Conservation (phyloP, 495 filamentous ascomycete species). For the Hapsidospora chrysogenum region DNA sequence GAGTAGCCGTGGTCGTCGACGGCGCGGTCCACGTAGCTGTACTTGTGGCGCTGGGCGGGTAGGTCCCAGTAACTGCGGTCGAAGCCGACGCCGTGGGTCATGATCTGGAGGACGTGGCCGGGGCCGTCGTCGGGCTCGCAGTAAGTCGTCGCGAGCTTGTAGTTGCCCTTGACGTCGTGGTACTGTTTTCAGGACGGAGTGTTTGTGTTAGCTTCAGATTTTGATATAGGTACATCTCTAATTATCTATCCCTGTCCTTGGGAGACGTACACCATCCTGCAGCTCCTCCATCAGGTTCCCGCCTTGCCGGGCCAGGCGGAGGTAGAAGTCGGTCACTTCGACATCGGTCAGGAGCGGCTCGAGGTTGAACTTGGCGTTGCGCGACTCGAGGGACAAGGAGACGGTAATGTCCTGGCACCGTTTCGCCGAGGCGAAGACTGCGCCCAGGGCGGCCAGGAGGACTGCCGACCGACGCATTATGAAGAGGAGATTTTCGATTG, state of each 20-base stretch:
- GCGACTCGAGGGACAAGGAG: constrained; percentile 17
- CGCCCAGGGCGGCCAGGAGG: not conserved
- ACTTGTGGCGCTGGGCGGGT: constrained; percentile 22
- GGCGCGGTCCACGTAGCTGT: constrained; percentile 38
- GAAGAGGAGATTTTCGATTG: no score
- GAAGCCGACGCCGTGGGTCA: constrained; percentile 47
- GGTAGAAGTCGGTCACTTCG: constrained; percentile 17
- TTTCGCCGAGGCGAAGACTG: constrained; percentile 6
- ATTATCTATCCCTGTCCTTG: no score
- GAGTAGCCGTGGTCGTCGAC: constrained; percentile 33
- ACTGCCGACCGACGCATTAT: not conserved
- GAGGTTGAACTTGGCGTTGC: constrained; percentile 14
- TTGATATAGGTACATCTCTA: not conserved
- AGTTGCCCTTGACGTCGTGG: constrained; percentile 20
- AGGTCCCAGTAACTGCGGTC: constrained; percentile 48
- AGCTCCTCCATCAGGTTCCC: constrained; percentile 10
- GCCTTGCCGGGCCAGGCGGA: constrained; percentile 11
- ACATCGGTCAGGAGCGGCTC: constrained; percentile 12
- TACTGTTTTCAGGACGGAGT: constrained; percentile 7
- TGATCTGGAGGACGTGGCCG: constrained; percentile 29
- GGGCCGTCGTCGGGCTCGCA: constrained; percentile 23
- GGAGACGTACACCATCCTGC: constrained; percentile 1
- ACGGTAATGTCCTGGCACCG: constrained; percentile 19
- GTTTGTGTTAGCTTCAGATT: not conserved
- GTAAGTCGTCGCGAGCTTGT: constrained; percentile 29